phyloP scores from a whole-genome alignment of 2,329 filamentous ascomycete genomes.

The Pseudogymnoascus sp. region DNA sequence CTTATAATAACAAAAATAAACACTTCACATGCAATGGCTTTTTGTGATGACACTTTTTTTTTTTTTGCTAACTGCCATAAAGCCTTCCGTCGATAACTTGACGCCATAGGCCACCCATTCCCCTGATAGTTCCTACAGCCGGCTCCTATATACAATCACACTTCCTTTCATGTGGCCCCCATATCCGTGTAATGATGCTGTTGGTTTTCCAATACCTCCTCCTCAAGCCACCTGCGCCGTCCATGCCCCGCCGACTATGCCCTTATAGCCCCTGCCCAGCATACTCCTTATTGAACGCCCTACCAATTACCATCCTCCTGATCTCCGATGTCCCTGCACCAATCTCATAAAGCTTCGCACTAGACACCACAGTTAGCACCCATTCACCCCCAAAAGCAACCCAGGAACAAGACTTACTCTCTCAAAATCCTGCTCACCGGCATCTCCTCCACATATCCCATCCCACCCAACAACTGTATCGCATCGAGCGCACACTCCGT shows the following conservation, averaged over 20 bases:
- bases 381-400: background rate
- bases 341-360: constrained; percentile 83
- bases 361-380: constrained; percentile 30
- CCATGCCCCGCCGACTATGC: background rate
- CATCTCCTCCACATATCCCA: constrained; percentile 95
- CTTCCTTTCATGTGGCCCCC: background rate
- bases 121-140: background rate
- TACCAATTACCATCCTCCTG: constrained; percentile 85
- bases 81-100: background rate
- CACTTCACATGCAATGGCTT: background rate
- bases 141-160: background rate
- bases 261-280: constrained; percentile 20
- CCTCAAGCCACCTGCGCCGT: background rate
- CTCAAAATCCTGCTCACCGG: constrained; percentile 76
- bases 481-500: constrained; percentile 81
- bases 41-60: background rate
- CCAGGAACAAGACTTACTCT: constrained; percentile 32
- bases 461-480: constrained; percentile 87
- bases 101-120: background rate
- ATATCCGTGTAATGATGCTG: constrained; percentile 1
- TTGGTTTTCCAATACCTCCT: background rate
- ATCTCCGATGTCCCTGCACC: constrained; percentile 94
- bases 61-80: background rate
- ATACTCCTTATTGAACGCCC: constrained; percentile 85
- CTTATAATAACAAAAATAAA: background rate